Base-by-base conservation (phyloP, 805 yeast genomes). In the Deakozyma indianensis region DNA sequence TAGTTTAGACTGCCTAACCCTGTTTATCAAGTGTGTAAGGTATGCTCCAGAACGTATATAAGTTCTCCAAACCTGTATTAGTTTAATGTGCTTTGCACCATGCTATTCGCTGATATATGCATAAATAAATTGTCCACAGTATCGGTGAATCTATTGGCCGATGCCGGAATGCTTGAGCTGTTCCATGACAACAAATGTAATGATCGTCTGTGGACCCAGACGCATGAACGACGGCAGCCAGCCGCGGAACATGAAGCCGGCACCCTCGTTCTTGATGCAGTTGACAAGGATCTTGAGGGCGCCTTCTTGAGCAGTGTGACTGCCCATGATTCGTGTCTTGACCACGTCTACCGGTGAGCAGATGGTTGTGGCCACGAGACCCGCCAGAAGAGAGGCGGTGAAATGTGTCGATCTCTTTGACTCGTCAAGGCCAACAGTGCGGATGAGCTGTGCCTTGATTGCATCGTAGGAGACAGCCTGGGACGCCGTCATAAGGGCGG, bases 271-370 rank as follows among this genome's bases (percentile, higher is more conserved):
- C 50, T 69, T 71, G 18, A 85, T 69, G 0, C 90, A 83, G 4
- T 61, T 59, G 1, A 53, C 51, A 48, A 84, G 60, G 41, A 82
- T 76, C 1, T 59, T 49, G 2, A 85, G 79, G 49, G 74, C 64
- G 44, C 67, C 67, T 48, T 69, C 51, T 46, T 52, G 35, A 54
- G 48, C 53, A 14, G 53, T 53, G 24, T 58, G 60, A 2, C 69
- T 74, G 62, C 83, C 80, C 95, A 85, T 85, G 48, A 85, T 82
- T 56, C 94, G 69, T 2, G 95, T 86, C 62, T 86, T 86, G 43
- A 85, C 78, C 2, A 85, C 95, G 62, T 85, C 95, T 7, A 88
- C 95, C 1, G 95, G 95, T 1, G 94, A 83, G 60, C 95, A 86
- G 18, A 85, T 82, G 0, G 95, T 86, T 0, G 95, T 85, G 4